Conservation (phyloP, 768 basidiomycete genomes). For the Terana coerulea region DNA sequence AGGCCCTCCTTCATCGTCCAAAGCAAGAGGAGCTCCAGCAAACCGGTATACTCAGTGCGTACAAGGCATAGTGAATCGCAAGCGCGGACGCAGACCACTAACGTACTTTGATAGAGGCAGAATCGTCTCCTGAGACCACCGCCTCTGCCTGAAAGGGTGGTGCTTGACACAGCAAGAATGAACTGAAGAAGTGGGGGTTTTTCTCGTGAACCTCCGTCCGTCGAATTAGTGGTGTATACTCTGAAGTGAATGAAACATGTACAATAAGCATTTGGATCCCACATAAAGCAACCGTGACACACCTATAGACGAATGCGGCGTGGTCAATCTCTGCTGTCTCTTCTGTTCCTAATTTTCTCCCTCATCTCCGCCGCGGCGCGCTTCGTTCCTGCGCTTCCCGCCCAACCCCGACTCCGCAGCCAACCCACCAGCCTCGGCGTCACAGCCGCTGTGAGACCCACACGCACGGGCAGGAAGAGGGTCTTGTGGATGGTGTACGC, state of each 20-base stretch:
- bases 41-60: slow-evolving; percentile 51
- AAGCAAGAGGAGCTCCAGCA: slow-evolving; percentile 60
- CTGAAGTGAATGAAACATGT: background rate
- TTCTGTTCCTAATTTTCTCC: slow-evolving; percentile 30
- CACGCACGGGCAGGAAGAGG: slow-evolving; percentile 80
- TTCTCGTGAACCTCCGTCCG: background rate
- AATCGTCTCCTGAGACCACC: slow-evolving; percentile 1
- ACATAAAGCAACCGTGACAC: background rate
- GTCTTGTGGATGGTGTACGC: slow-evolving; percentile 98
- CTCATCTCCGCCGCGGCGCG: slow-evolving; percentile 51
- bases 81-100: background rate
- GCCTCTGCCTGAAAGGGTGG: slow-evolving; percentile 9
- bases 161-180: background rate
- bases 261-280: background rate
- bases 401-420: slow-evolving; percentile 81
- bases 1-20: slow-evolving; percentile 54
- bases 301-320: background rate
- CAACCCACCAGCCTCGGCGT: slow-evolving; percentile 86
- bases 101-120: background rate
- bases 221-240: slow-evolving; percentile 1
- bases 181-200: background rate
- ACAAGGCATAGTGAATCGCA: background rate
- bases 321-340: slow-evolving; percentile 16
- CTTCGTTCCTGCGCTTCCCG: slow-evolving; percentile 62
- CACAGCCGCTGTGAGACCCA: slow-evolving; percentile 82